These are phyloP conservation scores for Schwanniomyces sp. DNA, from an alignment of 805 yeast species.

Conservation along the genomic window DNA sequence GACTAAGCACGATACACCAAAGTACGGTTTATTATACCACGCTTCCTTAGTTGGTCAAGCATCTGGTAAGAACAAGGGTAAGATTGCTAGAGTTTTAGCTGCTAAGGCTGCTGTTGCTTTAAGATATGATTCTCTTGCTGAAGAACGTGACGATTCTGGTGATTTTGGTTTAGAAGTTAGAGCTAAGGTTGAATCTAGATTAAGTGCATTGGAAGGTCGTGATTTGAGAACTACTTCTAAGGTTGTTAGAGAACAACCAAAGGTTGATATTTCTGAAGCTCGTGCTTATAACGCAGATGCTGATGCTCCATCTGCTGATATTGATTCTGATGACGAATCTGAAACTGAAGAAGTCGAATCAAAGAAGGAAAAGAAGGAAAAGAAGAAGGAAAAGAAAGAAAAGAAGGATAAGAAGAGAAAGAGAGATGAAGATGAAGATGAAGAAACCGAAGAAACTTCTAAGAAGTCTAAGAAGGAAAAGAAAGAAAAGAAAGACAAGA, in stretches of 20 bases:
- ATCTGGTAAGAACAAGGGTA: slow-evolving; percentile 96
- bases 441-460: slow-evolving; percentile 6
- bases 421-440: slow-evolving; percentile 8
- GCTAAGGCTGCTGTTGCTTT: slow-evolving; percentile 97
- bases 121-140: slow-evolving; percentile 95
- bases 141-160: slow-evolving; percentile 94
- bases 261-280: slow-evolving; percentile 82
- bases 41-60: slow-evolving; percentile 98
- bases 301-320: slow-evolving; percentile 57
- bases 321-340: slow-evolving; percentile 33
- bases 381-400: slow-evolving; percentile 25
- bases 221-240: slow-evolving; percentile 88
- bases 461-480: slow-evolving; percentile 14
- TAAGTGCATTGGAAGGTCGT: slow-evolving; percentile 94
- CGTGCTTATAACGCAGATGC: slow-evolving; percentile 94
- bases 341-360: slow-evolving; percentile 29
- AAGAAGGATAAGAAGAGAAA: slow-evolving; percentile 25
- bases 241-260: slow-evolving; percentile 78
- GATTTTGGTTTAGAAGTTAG: slow-evolving; percentile 90
- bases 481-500: slow-evolving; percentile 23
- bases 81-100: slow-evolving; percentile 97
- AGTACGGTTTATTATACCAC: slow-evolving; percentile 95
- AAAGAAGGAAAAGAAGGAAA: slow-evolving; percentile 29
- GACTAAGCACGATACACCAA: slow-evolving; percentile 98
- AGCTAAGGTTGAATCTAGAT: slow-evolving; percentile 90